These are phyloP conservation scores for Boechera stricta DNA, from an alignment of 345 rosid species.

Conservation along the genomic window DNA sequence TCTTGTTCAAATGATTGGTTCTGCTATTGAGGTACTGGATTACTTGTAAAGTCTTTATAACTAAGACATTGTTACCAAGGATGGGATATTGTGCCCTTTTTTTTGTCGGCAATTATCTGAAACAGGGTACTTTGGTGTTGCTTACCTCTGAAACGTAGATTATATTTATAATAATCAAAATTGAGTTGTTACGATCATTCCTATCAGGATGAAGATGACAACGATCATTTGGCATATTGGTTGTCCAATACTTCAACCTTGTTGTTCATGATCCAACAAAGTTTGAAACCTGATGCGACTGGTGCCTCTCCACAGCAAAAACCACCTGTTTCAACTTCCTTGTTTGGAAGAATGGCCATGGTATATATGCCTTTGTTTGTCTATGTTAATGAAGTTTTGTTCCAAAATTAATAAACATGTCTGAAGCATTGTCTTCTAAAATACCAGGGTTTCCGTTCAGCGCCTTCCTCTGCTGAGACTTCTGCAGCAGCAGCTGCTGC, in stretches of 20 bases:
- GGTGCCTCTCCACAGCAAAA: conserved; percentile 66
- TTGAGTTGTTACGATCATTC: conserved; percentile 27
- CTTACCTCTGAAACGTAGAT: conserved; percentile 22
- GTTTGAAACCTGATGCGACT: conserved; percentile 68
- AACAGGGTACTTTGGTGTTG: conserved; percentile 7
- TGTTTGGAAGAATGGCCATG: conserved; percentile 97
- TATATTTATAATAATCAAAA: conserved; percentile 15
- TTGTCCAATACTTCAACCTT: conserved; percentile 84
- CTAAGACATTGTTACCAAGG: conserved; percentile 13
- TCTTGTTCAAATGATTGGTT: conserved; percentile 97
- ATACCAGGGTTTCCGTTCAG: conserved; percentile 89
- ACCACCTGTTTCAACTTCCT: conserved; percentile 75
- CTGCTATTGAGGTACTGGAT: conserved; percentile 80
- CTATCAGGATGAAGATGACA: conserved; percentile 79
- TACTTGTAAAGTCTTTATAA: conserved; percentile 13
- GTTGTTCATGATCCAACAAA: conserved; percentile 87
- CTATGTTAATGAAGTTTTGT: conserved; percentile 11
- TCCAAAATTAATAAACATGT: neutral
- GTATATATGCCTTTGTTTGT: conserved; percentile 48
- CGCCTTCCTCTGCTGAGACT: conserved; percentile 80
- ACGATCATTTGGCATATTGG: conserved; percentile 98
- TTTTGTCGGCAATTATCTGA: conserved; percentile 16
- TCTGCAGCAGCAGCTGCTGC: conserved; percentile 65
- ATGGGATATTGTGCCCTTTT: neutral
- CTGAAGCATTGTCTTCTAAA: conserved; percentile 35